Percentiles rank a stretch among this genome's conserved stretches.
These are phyloP conservation scores for Daldinia loculata DNA, from an alignment of 495 filamentous ascomycete species.

Conservation along the genomic window DNA sequence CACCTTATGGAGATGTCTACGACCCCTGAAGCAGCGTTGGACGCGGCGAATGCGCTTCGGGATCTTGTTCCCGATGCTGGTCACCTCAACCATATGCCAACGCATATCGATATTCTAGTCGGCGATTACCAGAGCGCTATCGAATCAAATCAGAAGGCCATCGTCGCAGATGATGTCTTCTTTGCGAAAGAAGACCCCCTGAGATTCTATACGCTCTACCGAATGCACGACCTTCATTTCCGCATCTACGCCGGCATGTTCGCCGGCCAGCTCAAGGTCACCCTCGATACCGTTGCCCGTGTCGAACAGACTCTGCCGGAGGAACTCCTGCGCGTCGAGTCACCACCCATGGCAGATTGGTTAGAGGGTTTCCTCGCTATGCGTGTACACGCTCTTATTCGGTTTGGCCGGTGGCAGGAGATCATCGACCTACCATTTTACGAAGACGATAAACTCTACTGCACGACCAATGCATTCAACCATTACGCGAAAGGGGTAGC, in stretches of 20 bases:
- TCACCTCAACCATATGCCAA: conserved; percentile 78
- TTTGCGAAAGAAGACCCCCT: conserved; percentile 58
- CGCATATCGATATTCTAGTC: conserved; percentile 71
- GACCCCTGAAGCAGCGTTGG: conserved; percentile 65
- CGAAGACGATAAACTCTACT: conserved; percentile 63
- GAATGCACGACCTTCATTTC: conserved; percentile 72
- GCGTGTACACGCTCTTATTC: conserved; percentile 69
- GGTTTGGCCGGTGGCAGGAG: conserved; percentile 72
- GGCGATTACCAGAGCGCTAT: conserved; percentile 72
- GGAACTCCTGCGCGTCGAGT: conserved; percentile 65
- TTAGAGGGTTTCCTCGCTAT: conserved; percentile 70
- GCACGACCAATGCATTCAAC: conserved; percentile 68
- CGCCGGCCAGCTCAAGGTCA: conserved; percentile 63
- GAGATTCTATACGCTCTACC: conserved; percentile 75
- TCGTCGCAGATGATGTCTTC: conserved; percentile 68
- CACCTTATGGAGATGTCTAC: conserved; percentile 79
- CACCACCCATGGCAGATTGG: conserved; percentile 78
- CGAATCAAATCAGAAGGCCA: conserved; percentile 68
- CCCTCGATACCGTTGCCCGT: conserved; percentile 61
- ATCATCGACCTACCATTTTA: conserved; percentile 61
- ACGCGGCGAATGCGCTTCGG: conserved; percentile 65
- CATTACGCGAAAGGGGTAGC: conserved; percentile 74
- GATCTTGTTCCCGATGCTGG: conserved; percentile 71
- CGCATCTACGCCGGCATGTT: conserved; percentile 78
- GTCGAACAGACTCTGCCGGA: conserved; percentile 67